phyloP scores from a whole-genome alignment of 169 alveolate genomes.

The Plasmodium blacklocki region DNA sequence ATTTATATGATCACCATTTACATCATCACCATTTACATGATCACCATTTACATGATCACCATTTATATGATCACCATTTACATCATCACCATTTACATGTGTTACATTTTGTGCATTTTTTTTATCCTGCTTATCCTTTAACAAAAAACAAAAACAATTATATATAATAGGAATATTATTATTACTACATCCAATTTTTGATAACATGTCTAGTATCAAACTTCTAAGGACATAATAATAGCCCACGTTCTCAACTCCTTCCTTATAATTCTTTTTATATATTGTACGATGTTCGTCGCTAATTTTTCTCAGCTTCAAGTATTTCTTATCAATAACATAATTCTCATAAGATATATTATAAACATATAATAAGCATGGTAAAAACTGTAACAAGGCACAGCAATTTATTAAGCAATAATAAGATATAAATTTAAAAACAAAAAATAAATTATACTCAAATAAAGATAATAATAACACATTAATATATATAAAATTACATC shows the following conservation, averaged over 20 bases:
- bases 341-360: constrained; percentile 36
- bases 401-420: constrained; percentile 71
- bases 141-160: constrained; percentile 52
- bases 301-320: constrained; percentile 1
- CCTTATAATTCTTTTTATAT: background rate
- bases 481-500: constrained; percentile 58
- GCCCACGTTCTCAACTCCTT: background rate
- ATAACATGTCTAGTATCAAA: constrained; percentile 27
- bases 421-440: constrained; percentile 72
- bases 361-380: constrained; percentile 58
- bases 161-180: constrained; percentile 68
- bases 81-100: background rate
- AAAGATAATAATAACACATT: constrained; percentile 59
- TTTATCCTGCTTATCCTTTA: background rate
- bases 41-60: background rate
- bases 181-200: constrained; percentile 74
- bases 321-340: constrained; percentile 8
- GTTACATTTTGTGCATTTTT: background rate
- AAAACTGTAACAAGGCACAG: constrained; percentile 27
- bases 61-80: too few species aligned
- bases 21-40: background rate
- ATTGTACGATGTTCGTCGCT: background rate
- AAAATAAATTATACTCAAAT: constrained; percentile 66
- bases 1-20: too few species aligned
- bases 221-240: constrained; percentile 42